phyloP scores from a whole-genome alignment of 2,329 filamentous ascomycete genomes.

The Coleophoma eucalyptorum region DNA sequence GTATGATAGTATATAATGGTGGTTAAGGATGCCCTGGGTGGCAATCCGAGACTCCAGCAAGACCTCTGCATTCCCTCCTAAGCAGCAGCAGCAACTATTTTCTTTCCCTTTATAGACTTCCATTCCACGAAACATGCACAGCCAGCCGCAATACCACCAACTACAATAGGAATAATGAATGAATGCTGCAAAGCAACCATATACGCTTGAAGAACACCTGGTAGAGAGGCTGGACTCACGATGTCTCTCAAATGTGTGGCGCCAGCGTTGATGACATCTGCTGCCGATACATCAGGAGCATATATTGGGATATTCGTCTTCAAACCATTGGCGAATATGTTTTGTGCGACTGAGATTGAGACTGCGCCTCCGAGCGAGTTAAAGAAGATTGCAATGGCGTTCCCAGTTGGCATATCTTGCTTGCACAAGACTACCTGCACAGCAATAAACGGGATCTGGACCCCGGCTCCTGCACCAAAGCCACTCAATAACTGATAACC shows the following conservation, averaged over 20 bases:
- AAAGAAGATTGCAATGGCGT: conserved; percentile 52
- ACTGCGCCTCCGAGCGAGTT: conserved; percentile 57
- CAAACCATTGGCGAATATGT: conserved; percentile 33
- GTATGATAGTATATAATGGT: no score
- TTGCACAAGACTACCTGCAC: conserved; percentile 45
- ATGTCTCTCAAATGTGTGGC: conserved; percentile 34
- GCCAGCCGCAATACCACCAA: conserved; percentile 20
- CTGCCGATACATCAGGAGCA: conserved; percentile 25
- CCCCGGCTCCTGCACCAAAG: conserved; percentile 38
- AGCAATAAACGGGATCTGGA: conserved; percentile 48
- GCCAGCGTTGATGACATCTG: conserved; percentile 36
- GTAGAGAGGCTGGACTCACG: conserved; percentile 28
- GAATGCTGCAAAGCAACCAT: conserved; percentile 18
- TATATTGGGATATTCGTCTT: conserved; percentile 19
- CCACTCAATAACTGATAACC: conserved; percentile 49
- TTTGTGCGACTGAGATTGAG: conserved; percentile 54
- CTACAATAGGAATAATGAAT: conserved; percentile 23
- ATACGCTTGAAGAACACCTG: conserved; percentile 37
- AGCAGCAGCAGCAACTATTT: conserved; percentile 17
- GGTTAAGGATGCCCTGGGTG: no score
- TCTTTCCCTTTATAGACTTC: conserved; percentile 28
- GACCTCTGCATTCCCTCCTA: no score
- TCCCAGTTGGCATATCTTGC: conserved; percentile 50
- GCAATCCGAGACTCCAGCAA: no score
- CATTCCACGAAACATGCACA: conserved; percentile 24